Evolutionary conservation across 2,329 filamentous ascomycete genomes (phyloP), one percentile per base, ranked within the genome.

Genomic region (Plectosphaerella cucumerina): DNA sequence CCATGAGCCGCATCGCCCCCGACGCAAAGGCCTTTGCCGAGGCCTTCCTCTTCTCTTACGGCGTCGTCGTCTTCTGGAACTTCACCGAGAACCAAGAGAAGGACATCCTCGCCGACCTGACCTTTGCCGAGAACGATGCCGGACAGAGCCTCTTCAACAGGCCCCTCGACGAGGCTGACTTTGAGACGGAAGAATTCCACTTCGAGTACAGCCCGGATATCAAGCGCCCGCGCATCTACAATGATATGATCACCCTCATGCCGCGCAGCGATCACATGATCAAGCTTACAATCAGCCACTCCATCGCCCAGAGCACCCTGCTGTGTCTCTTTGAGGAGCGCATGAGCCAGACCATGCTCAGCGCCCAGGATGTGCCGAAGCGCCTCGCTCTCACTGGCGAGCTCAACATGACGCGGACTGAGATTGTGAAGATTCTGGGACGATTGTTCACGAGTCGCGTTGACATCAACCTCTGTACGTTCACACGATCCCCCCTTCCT

Each of bases 31-130:
- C 85, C 50, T 90, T 96, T 64, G 93, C 90, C 41, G 94, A 99
- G 70, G 90, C 97, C 83, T 97, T 96, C 65, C 87, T 99, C 60
- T 97, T 95, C 68, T 93, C 89, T 15, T 99, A 99, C 64, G 94
- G 94, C 18, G 93, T 99, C 1, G 93, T 94, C 0, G 94, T 99
- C 5, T 96, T 99, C 66, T 99, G 94, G 94, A 99, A 99, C 67
- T 97, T 99, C 61, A 93, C 90, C 11, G 92, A 96, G 67, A 82
- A 87, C 57, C 94, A 99, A 66, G 94, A 99, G 67, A 97, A 96
- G 69, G 92, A 97, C 61, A 90, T 97, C 44, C 80, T 99, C 20
- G 94, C 94, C 37, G 94, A 99, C 68, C 75, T 99, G 49, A 94
- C 91, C 1, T 97, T 99, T 70, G 89, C 89, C 11, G 82, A 85